Evolutionary conservation across 2,329 filamentous ascomycete species (phyloP).

Genomic region (Onygenales sp.): DNA sequence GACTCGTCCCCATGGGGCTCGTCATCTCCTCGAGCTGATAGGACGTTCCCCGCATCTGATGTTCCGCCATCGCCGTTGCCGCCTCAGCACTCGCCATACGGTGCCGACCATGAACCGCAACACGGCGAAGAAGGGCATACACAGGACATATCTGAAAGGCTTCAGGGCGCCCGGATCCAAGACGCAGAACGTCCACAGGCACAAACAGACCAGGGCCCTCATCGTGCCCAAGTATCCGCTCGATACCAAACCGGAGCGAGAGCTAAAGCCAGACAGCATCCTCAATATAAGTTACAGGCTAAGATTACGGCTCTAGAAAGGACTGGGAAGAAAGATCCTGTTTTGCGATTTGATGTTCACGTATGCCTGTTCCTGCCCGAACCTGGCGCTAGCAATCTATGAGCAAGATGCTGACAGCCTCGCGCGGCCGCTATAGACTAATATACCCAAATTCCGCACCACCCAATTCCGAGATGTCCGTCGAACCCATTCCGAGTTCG

Average conservation of each 20-base stretch:
- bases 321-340: conserved; percentile 89
- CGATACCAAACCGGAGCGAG: conserved; percentile 38
- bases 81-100: conserved; percentile 25
- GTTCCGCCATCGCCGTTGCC: conserved; percentile 34
- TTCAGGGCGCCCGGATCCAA: conserved; percentile 31
- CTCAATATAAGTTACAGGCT: conserved; percentile 76
- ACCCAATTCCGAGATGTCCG: conserved; percentile 97
- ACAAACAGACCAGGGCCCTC: conserved; percentile 15
- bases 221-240: conserved; percentile 34
- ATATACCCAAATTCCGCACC: conserved; percentile 94
- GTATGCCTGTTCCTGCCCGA: conserved; percentile 45
- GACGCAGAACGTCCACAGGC: conserved; percentile 25
- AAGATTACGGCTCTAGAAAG: conserved; percentile 92
- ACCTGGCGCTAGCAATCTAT: neutral
- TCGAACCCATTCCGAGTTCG: conserved; percentile 88
- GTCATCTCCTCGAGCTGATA: conserved; percentile 45
- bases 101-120: conserved; percentile 13
- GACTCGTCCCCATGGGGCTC: conserved; percentile 56
- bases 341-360: conserved; percentile 91
- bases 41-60: conserved; percentile 30
- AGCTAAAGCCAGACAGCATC: conserved; percentile 36
- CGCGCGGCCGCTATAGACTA: conserved; percentile 55
- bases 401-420: neutral
- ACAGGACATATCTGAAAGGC: conserved; percentile 33
- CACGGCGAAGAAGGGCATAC: conserved; percentile 10